Evolutionary conservation across 805 yeast species (phyloP), one percentile per base, ranked within the genome.

Genomic region (Nakazawaea wyomingensis): DNA sequence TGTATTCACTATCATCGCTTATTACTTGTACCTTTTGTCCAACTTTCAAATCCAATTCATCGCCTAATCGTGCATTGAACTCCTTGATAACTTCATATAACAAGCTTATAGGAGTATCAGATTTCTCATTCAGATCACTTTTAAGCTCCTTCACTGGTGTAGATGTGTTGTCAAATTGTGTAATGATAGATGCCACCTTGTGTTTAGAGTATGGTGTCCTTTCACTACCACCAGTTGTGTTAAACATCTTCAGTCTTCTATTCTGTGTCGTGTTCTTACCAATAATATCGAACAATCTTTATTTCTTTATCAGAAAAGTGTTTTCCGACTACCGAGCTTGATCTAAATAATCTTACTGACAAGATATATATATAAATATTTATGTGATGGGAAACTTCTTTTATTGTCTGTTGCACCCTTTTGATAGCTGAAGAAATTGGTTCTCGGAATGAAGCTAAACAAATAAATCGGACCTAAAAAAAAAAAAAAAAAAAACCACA

Each of bases 11-110:
- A 63, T 93, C 99, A 62, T 89, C 96, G 34, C 95, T 87, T 18
- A 93, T 77, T 6, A 93, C 87, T 59, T 88, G 95, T 45, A 93
- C 72, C 48, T 78, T 80, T 58, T 93, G 97, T 21, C 97, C 98
- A 9, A 82, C 76, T 37, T 70, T 73, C 52, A 93, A 71, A 37
- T 81, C 78, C 31, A 93, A 69, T 62, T 93, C 99, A 63, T 93
- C 99, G 20, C 87, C 96, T 49, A 90, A 69, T 40, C 98, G 74
- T 36, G 95, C 88, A 37, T 72, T 72, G 63, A 93, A 93, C 61
- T 85, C 95, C 61, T 90, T 95, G 49, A 89, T 80, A 44, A 89
- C 95, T 32, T 68, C 58, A 48, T 64, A 76, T 22, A 58, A 49
- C 28, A 46, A 16, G 21, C 44, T 41, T 4, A 40, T 46, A 9